Percentiles rank a stretch among this genome's conserved stretches.
Evolutionary conservation across 2,329 filamentous ascomycete species (phyloP).

Genomic region (Epichloe sp.): DNA sequence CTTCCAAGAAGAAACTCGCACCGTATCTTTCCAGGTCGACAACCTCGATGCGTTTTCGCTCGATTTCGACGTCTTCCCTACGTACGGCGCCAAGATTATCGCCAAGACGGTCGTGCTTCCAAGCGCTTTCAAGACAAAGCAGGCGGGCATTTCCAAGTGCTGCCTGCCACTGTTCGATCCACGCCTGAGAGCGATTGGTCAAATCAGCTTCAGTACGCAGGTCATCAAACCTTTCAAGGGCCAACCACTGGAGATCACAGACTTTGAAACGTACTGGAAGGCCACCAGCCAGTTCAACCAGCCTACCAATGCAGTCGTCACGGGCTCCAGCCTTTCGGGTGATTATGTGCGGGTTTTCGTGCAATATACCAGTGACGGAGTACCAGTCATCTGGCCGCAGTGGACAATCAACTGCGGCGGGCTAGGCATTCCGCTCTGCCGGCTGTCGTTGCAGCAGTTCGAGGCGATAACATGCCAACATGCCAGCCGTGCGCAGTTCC

Average conservation of each 20-base stretch:
- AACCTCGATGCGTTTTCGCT: slow-evolving; percentile 85
- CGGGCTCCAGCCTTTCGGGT: slow-evolving; percentile 88
- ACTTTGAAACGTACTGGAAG: slow-evolving; percentile 99
- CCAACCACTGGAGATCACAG: slow-evolving; percentile 86
- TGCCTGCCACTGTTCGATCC: slow-evolving; percentile 88
- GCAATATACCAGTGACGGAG: slow-evolving; percentile 76
- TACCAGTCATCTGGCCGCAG: slow-evolving; percentile 76
- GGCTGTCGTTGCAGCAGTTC: slow-evolving; percentile 65
- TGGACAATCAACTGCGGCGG: slow-evolving; percentile 69
- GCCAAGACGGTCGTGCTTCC: slow-evolving; percentile 89
- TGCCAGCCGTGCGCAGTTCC: slow-evolving; percentile 30
- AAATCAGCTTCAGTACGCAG: slow-evolving; percentile 87
- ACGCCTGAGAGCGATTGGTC: slow-evolving; percentile 77
- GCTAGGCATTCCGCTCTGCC: slow-evolving; percentile 69
- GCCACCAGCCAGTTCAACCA: slow-evolving; percentile 87
- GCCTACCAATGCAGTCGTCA: slow-evolving; percentile 70
- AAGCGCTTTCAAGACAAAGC: slow-evolving; percentile 64
- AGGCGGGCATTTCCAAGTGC: slow-evolving; percentile 58
- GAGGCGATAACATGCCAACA: slow-evolving; percentile 34
- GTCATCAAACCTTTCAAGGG: slow-evolving; percentile 94
- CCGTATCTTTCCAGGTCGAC: slow-evolving; percentile 92
- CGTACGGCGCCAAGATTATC: slow-evolving; percentile 94
- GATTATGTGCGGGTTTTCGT: slow-evolving; percentile 88
- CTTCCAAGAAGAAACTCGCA: slow-evolving; percentile 88
- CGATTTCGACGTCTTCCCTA: slow-evolving; percentile 95